Conservation (phyloP, 148 eudicot genomes). For the Dysphania ambrosioides region DNA sequence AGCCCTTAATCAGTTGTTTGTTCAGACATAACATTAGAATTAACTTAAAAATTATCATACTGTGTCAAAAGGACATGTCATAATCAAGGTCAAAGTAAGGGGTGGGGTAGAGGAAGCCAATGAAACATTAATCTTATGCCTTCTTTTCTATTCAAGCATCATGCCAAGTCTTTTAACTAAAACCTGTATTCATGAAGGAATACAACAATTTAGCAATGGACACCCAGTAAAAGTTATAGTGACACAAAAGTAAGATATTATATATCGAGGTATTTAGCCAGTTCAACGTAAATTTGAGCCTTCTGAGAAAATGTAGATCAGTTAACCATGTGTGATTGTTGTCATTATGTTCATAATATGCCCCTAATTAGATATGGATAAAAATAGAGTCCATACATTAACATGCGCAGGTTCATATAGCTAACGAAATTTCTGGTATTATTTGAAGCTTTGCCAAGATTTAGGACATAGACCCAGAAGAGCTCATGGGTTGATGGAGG, state of each 20-base stretch:
- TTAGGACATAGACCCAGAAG: not conserved
- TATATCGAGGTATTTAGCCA: too few relatives aligned
- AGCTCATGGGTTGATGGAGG: not conserved
- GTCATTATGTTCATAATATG: not conserved
- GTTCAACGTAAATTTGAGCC: too few relatives aligned
- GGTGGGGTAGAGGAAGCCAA: too few relatives aligned
- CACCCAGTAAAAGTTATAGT: not conserved
- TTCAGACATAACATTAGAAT: not conserved
- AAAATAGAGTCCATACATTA: not conserved
- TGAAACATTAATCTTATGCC: too few relatives aligned
- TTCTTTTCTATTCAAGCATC: too few relatives aligned
- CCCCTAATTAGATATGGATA: not conserved
- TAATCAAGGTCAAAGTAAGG: not conserved
- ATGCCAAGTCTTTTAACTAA: not conserved
- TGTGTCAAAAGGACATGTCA: not conserved
- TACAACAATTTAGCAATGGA: not conserved
- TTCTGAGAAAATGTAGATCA: too few relatives aligned
- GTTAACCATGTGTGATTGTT: too few relatives aligned
- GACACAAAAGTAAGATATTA: not conserved
- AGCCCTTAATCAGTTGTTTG: not conserved
- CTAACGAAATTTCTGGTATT: not conserved
- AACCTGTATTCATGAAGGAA: not conserved
- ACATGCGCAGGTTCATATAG: not conserved
- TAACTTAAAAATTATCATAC: not conserved
- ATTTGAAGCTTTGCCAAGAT: not conserved